These are phyloP conservation scores for Fusarium dlaminii DNA, from an alignment of 2,329 filamentous ascomycete genomes.

Conservation along the genomic window DNA sequence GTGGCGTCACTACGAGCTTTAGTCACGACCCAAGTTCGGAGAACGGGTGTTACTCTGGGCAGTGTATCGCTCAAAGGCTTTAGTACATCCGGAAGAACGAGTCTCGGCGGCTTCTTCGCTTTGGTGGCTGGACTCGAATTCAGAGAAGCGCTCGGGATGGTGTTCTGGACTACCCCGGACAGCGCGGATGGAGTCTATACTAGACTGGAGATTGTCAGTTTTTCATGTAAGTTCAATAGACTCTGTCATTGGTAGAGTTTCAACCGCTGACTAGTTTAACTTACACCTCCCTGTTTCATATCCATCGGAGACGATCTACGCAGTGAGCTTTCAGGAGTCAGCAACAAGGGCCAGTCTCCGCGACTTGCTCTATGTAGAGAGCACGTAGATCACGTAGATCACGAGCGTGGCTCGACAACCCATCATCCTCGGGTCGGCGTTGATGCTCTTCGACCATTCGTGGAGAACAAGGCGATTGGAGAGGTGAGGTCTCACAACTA, in stretches of 20 bases:
- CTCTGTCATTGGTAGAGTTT: neutral
- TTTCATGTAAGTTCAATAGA: neutral
- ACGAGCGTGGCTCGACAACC: neutral
- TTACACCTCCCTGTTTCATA: neutral
- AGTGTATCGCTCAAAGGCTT: neutral
- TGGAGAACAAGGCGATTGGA: neutral
- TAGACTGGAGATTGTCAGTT: neutral
- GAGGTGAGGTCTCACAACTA: neutral
- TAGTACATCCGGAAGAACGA: rapidly evolving
- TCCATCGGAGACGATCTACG: neutral
- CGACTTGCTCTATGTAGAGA: neutral
- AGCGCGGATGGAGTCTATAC: neutral
- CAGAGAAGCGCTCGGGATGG: neutral
- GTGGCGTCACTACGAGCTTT: too few species aligned
- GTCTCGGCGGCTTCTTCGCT: neutral
- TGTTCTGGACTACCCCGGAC: neutral
- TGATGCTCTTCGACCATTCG: neutral
- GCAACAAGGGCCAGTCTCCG: neutral
- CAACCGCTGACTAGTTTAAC: neutral
- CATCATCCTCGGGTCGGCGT: neutral
- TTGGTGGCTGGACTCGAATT: too few species aligned
- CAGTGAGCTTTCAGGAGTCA: neutral
- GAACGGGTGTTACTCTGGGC: neutral
- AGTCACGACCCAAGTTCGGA: neutral
- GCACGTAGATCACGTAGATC: neutral